phyloP scores from a whole-genome alignment of 768 basidiomycete genomes.

The Panellus pusillus region DNA sequence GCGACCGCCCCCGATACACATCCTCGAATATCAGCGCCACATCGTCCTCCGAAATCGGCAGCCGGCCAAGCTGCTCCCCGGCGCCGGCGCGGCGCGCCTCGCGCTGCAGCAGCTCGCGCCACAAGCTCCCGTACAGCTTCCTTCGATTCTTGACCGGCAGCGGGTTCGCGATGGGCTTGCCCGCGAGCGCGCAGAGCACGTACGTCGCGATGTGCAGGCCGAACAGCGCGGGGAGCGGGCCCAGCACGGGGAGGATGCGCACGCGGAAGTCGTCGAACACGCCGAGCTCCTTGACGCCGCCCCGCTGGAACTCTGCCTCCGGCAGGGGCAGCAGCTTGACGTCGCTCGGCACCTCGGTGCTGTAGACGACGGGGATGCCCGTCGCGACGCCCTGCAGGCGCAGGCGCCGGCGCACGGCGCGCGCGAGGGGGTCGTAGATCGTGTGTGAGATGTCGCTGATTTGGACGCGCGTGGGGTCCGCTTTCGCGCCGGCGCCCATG shows the following conservation, averaged over 20 bases:
- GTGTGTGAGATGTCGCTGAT: slow-evolving; percentile 93
- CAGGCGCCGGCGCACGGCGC: slow-evolving; percentile 79
- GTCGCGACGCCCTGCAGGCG: slow-evolving; percentile 60
- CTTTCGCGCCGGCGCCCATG: slow-evolving; percentile 95
- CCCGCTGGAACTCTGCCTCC: slow-evolving; percentile 90
- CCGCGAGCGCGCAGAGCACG: slow-evolving; percentile 82
- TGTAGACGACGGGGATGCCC: slow-evolving; percentile 89
- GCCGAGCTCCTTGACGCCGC: slow-evolving; percentile 83
- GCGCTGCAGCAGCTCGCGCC: slow-evolving; percentile 71
- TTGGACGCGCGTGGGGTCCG: slow-evolving; percentile 92
- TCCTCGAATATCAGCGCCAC: slow-evolving; percentile 86
- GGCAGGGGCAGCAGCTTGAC: slow-evolving; percentile 87
- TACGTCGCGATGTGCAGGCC: slow-evolving; percentile 90
- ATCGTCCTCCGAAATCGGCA: slow-evolving; percentile 84
- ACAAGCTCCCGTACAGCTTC: slow-evolving; percentile 80
- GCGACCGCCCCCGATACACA: slow-evolving; percentile 73
- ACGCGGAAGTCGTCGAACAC: slow-evolving; percentile 93
- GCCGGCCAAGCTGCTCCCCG: slow-evolving; percentile 55
- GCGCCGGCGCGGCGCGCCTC: slow-evolving; percentile 72
- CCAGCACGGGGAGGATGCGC: slow-evolving; percentile 89
- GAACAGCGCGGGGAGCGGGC: slow-evolving; percentile 86
- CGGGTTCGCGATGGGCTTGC: slow-evolving; percentile 79
- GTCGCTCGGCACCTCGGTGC: slow-evolving; percentile 89
- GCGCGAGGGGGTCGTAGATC: slow-evolving; percentile 92
- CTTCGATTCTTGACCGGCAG: slow-evolving; percentile 82